These are phyloP conservation scores for Taxawa tesnikishii DNA, from an alignment of 2,329 filamentous ascomycete genomes.

Conservation along the genomic window DNA sequence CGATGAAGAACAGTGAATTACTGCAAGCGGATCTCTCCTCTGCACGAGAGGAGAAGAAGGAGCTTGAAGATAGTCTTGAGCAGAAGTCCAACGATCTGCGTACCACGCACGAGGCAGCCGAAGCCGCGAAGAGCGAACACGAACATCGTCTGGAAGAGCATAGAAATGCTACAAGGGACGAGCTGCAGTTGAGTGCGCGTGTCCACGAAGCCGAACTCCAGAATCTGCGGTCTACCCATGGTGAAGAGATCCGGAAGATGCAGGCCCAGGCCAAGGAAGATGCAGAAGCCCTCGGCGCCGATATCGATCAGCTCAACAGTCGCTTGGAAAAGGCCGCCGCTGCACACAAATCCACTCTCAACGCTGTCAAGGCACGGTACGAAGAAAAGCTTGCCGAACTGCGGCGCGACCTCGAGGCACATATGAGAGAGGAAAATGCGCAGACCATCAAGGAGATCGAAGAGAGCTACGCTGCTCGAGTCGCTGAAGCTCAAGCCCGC, in stretches of 20 bases:
- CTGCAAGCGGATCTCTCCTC: constrained; percentile 1
- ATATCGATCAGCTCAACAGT: constrained; percentile 4
- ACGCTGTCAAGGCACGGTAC: constrained; percentile 5
- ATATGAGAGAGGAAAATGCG: constrained; percentile 2
- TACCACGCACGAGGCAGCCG: background rate
- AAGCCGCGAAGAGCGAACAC: background rate
- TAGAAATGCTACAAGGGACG: background rate
- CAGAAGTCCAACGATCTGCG: background rate
- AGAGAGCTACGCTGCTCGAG: background rate
- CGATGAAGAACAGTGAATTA: no score
- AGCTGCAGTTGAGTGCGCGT: background rate
- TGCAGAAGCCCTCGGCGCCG: constrained; percentile 4
- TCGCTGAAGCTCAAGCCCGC: no score
- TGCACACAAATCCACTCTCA: constrained; percentile 4
- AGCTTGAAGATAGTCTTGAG: background rate
- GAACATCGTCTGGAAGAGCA: background rate
- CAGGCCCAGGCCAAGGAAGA: constrained; percentile 3
- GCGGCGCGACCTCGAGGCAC: constrained; percentile 1
- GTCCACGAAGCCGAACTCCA: constrained; percentile 7
- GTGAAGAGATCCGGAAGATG: constrained; percentile 11
- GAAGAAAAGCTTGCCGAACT: constrained; percentile 6
- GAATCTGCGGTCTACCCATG: no score
- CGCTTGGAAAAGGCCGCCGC: constrained; percentile 3
- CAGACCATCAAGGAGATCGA: constrained; percentile 4
- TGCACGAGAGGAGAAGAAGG: background rate